Conservation (phyloP, 306 rosid species). For the Dicorynia guianensis region DNA sequence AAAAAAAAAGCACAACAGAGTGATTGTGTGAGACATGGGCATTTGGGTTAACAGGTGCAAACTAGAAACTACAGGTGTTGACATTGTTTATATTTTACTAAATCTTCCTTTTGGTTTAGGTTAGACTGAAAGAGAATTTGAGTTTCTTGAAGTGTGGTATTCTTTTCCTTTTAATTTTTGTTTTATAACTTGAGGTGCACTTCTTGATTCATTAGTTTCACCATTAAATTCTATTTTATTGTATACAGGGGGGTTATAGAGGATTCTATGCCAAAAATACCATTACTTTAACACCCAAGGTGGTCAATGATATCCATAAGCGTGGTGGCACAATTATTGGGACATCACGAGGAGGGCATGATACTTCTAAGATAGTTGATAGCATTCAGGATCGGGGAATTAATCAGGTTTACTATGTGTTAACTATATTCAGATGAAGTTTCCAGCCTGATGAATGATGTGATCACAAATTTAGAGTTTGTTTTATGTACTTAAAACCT, state of each 20-base stretch:
- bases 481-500: slow-evolving; percentile 29
- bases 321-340: slow-evolving; percentile 94
- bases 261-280: slow-evolving; percentile 86
- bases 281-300: slow-evolving; percentile 74
- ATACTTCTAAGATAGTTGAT: slow-evolving; percentile 85
- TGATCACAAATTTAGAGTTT: slow-evolving; percentile 25
- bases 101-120: slow-evolving; percentile 14
- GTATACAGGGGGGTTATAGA: slow-evolving; percentile 83
- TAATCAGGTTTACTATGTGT: slow-evolving; percentile 71
- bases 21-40: slow-evolving; percentile 10
- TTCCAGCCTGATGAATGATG: slow-evolving; percentile 35
- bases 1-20: slow-evolving; percentile 17
- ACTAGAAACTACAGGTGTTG: background rate
- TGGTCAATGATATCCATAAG: slow-evolving; percentile 90
- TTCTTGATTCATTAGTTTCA: slow-evolving; percentile 35
- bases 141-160: background rate
- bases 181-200: slow-evolving; percentile 33
- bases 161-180: background rate
- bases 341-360: slow-evolving; percentile 95
- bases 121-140: slow-evolving; percentile 32
- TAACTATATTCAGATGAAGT: slow-evolving; percentile 21
- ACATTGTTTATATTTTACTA: background rate
- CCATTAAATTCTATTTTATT: slow-evolving; percentile 22
- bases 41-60: slow-evolving; percentile 26
- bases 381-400: slow-evolving; percentile 90